Conservation (phyloP, 176 grass and related monocot species). For the Carex scoparia region DNA sequence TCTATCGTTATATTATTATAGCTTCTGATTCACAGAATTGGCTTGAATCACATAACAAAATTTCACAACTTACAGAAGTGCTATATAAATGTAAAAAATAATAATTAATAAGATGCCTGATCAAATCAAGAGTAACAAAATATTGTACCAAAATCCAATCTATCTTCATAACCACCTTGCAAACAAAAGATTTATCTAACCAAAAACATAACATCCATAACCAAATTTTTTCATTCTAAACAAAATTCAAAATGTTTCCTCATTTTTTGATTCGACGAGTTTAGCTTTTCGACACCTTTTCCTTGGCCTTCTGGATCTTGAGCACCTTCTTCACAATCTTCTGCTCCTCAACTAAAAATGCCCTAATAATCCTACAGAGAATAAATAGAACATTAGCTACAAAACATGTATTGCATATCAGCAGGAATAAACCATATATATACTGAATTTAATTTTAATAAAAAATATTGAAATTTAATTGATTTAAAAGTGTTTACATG, state of each 20-base stretch:
- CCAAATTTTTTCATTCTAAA: constrained; percentile 7
- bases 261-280: constrained; percentile 10
- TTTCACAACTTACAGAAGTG: background rate
- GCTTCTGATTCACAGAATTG: background rate
- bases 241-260: constrained; percentile 15
- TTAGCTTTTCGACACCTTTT: constrained; percentile 63
- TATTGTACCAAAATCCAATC: constrained; percentile 10
- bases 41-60: background rate
- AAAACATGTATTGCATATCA: background rate
- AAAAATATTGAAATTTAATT: too few species aligned
- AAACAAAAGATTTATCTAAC: constrained; percentile 7
- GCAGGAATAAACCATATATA: too few species aligned
- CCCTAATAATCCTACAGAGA: constrained; percentile 51
- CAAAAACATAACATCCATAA: constrained; percentile 17
- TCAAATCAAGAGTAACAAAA: constrained; percentile 18
- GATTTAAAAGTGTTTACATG: too few species aligned
- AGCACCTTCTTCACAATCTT: constrained; percentile 90
- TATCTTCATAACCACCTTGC: constrained; percentile 9
- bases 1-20: background rate
- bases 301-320: constrained; percentile 74
- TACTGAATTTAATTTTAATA: too few species aligned
- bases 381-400: constrained; percentile 7
- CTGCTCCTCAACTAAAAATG: constrained; percentile 74
- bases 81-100: background rate
- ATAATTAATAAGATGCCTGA: constrained; percentile 1